These are phyloP conservation scores for Termitomyces sp. DNA, from an alignment of 768 basidiomycete species.

Conservation along the genomic window DNA sequence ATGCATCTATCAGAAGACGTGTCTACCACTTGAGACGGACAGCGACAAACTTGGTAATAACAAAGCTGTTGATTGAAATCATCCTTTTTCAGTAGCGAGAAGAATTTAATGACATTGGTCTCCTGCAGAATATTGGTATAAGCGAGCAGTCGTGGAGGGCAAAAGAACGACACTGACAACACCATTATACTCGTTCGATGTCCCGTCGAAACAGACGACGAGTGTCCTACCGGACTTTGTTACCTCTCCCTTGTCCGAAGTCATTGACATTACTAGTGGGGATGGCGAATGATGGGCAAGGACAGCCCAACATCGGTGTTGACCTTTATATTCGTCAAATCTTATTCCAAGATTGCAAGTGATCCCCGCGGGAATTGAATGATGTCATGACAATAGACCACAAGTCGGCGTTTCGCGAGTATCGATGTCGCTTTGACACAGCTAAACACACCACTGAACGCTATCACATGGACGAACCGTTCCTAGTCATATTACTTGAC, in stretches of 20 bases:
- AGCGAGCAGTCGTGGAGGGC: background rate
- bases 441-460: background rate
- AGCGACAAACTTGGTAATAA: conserved; percentile 50
- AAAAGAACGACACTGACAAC: conserved; percentile 21
- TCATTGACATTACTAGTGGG: conserved; percentile 7
- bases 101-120: conserved; percentile 26
- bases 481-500: background rate
- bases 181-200: conserved; percentile 34
- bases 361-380: background rate
- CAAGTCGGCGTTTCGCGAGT: background rate
- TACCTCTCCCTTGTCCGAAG: conserved; percentile 7
- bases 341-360: background rate
- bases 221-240: conserved; percentile 11
- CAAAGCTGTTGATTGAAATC: conserved; percentile 18
- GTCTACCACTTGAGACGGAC: background rate
- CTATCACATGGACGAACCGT: background rate
- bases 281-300: background rate
- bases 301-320: background rate
- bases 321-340: conserved; percentile 4
- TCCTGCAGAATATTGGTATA: conserved; percentile 10
- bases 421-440: background rate
- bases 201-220: conserved; percentile 57
- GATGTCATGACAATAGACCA: background rate
- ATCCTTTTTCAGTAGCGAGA: conserved; percentile 23
- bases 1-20: background rate